Base-by-base conservation (phyloP, 257 asterid species). In the Apocynum venetum region DNA sequence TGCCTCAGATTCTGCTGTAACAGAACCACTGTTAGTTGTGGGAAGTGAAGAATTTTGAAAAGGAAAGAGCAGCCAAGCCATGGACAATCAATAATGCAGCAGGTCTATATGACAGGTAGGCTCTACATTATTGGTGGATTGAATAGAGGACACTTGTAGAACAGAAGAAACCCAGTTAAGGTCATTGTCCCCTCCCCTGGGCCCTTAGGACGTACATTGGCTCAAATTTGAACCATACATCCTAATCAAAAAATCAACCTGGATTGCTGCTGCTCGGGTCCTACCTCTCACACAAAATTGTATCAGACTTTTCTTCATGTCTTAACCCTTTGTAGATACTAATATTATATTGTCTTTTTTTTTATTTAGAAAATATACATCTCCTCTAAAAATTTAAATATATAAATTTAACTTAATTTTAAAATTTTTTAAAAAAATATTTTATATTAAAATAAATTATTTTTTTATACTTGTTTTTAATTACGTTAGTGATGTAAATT, bases 111-210 rank as follows among this genome's bases (percentile, higher is more conserved):
- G 8, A 60, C 4, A 25, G 14, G 66, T 8, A 25, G 14, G 66
- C 15, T 31, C 40, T 25, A 31, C 15, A 35, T 61, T 35, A 55
- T 55, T 55, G 25, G 61, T 38, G 38, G n/a, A 36, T 4, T 64
- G 47, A 38, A 64, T 64, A 14, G 47, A 14, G 41, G 67, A 46
- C 49, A 46, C 49, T 31, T 3, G 41, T 10, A 36, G 67, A 31
- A 60, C 67, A 60, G 13, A 2, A 60, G 41, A 3, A 60, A 43
- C 19, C 6, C 41, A 63, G 65, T 80, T 53, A 82, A 82, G 83
- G 88, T 72, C 55, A 81, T 74, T 75, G 85, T 74, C 6, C 60
- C 8, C 25, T 14, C 8, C 60, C 52, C 36, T 70, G 53, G 74
- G 55, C 9, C 20, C 35, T 43, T 15, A 0, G 44, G 43, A 31